Base-by-base conservation (phyloP, 2,329 filamentous ascomycete genomes). In the Trichoderma aggressivum region DNA sequence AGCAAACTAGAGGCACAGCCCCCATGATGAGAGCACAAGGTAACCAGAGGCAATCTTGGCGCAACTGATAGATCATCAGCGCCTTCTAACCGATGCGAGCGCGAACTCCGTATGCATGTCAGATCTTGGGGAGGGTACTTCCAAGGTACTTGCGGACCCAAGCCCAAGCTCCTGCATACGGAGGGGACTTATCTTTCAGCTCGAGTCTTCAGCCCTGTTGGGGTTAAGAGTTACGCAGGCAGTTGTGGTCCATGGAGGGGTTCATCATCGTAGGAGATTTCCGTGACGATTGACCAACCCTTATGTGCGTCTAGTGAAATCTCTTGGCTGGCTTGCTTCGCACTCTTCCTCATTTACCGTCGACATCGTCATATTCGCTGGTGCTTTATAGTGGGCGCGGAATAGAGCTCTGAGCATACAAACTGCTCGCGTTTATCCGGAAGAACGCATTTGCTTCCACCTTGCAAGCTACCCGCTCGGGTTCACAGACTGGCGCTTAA, bases 71-170 rank as follows among this genome's bases (percentile, higher is more conserved):
- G 34, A 53, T 53, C 55, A 34, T 34, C 36, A 60, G 64, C 28
- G 36, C 36, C 53, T 47, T 50, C 55, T 32, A 59, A 50, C 16
- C 55, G 24, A 50, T 21, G 39, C 18, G 56, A 21, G 30, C 36
- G 34, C 18, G 50, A 43, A 28, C 56, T 30, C 39, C 34, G 28
- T 47, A 69, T 69, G 66, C 66, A 47, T 69, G 66, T 69, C 66
- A 69, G 56, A 60, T 69, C 66, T 69, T 69, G 36, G 66, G n/a
- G 36, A 56, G 28, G 30, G 28, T 69, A 69, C 66, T 18, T 61
- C 3, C 10, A 43, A 53, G 66, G 56, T 69, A 69, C 66, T 61
- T 61, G 28, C 21, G 28, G 18, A 34, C 28, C 36, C 30, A 21
- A 26, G n/a, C 39, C 21, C 14, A 12, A 28, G 66, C 32, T 28